Evolutionary conservation across 345 rosid genomes (phyloP), one percentile per base, ranked within the genome.

Genomic region (Clarkia xantiana): DNA sequence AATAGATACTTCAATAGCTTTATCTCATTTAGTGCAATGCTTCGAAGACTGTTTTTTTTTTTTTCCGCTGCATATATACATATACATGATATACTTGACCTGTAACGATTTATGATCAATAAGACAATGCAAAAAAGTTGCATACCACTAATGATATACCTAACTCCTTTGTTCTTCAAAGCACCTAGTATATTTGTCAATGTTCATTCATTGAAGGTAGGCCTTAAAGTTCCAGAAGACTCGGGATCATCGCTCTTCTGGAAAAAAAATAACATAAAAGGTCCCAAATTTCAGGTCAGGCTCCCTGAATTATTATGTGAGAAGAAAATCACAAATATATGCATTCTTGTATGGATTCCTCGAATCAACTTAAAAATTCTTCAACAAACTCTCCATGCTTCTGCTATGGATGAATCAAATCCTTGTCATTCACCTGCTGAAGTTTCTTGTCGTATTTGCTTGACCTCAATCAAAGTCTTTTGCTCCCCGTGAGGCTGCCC

Each of bases 211-310:
- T 58, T 76, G 56, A 91, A 68, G 15, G 76, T 71, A 46, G 84
- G 80, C 77, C 87, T 84, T 49, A 86, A 61, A 66, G 86, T 78
- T 39, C 94, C 96, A 8, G 78, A 66, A 13, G 90, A 73, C 49
- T 84, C 79, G 52, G 87, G 85, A 58, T 82, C 94, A 47, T 73
- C 51, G 65, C 76, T 76, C 69, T 75, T 86, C 53, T 58, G 62
- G 41, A n/a, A 76, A 61, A 55, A 76, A 91, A 60, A 91, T 91
- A 55, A 86, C 76, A 55, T 90, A 75, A 65, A 81, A 86, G 54
- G 87, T 76, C 36, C 98, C 96, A 74, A 91, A 91, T 55, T 84
- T 94, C 54, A 91, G 22, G 80, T 91, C 85, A 58, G 96, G 95
- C 63, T 91, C 94, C 60, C 98, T 76, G 70, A 86, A 91, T 57